These are phyloP conservation scores for Alternaria panax DNA, from an alignment of 2,329 filamentous ascomycete genomes.

Conservation along the genomic window DNA sequence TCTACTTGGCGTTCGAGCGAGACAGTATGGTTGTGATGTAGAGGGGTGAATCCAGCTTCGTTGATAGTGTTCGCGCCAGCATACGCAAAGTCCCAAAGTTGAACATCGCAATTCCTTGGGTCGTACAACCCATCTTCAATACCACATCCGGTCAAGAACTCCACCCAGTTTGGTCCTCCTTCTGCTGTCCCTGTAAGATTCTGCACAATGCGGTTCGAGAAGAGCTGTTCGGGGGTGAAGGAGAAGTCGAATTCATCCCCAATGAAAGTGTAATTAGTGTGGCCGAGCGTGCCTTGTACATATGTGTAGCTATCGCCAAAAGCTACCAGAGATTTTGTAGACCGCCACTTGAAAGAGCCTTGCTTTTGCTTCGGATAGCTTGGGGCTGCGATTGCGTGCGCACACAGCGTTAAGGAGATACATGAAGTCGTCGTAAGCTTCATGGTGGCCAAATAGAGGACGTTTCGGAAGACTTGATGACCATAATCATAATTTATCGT, in stretches of 20 bases:
- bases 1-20: conserved; percentile 60
- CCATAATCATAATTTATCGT: background rate
- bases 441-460: conserved; percentile 15
- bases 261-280: conserved; percentile 62
- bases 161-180: conserved; percentile 64
- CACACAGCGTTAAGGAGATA: conserved; percentile 5
- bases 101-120: conserved; percentile 55
- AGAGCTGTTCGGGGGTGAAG: conserved; percentile 55
- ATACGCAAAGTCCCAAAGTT: conserved; percentile 66
- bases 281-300: conserved; percentile 62
- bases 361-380: background rate
- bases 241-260: conserved; percentile 59
- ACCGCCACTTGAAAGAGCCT: conserved; percentile 25
- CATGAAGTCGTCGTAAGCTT: conserved; percentile 6
- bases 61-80: conserved; percentile 60
- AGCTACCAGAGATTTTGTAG: conserved; percentile 46
- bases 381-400: conserved; percentile 8
- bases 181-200: conserved; percentile 58
- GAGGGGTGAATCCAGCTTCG: conserved; percentile 50
- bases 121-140: conserved; percentile 53
- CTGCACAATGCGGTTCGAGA: conserved; percentile 60
- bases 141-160: conserved; percentile 62
- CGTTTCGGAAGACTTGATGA: background rate
- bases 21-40: conserved; percentile 61
- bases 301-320: conserved; percentile 63